Base-by-base conservation (phyloP, 768 basidiomycete species). In the Grammothele lineata region DNA sequence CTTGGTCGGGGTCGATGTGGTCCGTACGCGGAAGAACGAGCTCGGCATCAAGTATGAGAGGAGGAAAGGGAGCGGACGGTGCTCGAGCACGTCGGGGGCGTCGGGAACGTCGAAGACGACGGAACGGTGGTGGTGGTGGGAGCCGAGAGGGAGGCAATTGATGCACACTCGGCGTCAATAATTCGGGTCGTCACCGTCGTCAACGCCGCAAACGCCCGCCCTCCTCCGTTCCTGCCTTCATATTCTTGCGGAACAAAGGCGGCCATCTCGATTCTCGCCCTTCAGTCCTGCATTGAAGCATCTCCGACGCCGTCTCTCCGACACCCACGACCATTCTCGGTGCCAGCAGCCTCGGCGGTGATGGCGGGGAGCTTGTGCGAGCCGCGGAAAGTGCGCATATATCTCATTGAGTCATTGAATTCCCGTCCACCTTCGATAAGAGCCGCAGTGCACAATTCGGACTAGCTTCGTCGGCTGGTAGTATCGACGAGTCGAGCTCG, bases 21-120 rank as follows among this genome's bases (percentile, higher is more conserved):
- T 83, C 43, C 85, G 76, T 53, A 80, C 62, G 57, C 84, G 79
- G 63, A 85, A 84, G 68, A 87, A 87, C 67, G 86, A 62, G 65
- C 80, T 83, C 71, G 77, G 83, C 84, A 87, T 86, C 68, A 74
- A 65, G 53, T n/a, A 52, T 47, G 44, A 50, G 50, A 48, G 53
- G 30, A 47, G 33, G 44, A 47, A 51, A 40, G 45, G 43, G 34
- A 26, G 39, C 25, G 39, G 43, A 47, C 42, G 51, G 19, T 19
- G 32, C 21, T 21, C 32, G 35, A 53, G 46, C 42, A 47, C 51
- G 51, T 40, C 43, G 51, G 32, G 39, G 45, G 32, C n/a, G n/a
- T n/a, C n/a, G n/a, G n/a, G n/a, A n/a, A n/a, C 45, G 37, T 19
- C 24, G 46, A 36, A 30, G 45, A 42, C 40, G 40, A 37, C 24